These are phyloP conservation scores for Macroventuria anomochaeta DNA, from an alignment of 2,329 filamentous ascomycete species.

Conservation along the genomic window DNA sequence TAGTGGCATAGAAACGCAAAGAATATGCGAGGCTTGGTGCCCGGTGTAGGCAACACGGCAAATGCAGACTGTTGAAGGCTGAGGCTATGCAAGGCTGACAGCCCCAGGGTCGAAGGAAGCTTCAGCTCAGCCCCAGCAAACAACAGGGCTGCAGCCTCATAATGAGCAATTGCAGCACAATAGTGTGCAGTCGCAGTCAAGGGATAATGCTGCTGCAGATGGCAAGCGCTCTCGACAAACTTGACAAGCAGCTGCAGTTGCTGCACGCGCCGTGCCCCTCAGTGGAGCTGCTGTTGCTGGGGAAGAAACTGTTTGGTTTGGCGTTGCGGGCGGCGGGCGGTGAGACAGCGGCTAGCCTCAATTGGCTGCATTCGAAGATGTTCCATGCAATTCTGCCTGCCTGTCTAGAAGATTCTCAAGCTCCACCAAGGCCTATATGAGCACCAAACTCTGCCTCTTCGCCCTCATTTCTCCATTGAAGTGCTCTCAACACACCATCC, in stretches of 20 bases:
- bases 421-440: slow-evolving; percentile 45
- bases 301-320: slow-evolving; percentile 5
- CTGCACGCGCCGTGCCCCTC: slow-evolving; percentile 13
- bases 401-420: slow-evolving; percentile 49
- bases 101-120: background rate
- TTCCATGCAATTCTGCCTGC: slow-evolving; percentile 45
- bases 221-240: background rate
- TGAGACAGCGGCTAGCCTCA: slow-evolving; percentile 21
- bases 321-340: slow-evolving; percentile 25
- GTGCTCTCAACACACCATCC: slow-evolving; percentile 27
- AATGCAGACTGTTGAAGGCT: slow-evolving; percentile 8
- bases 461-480: slow-evolving; percentile 31
- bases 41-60: slow-evolving; percentile 19
- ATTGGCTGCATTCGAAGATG: slow-evolving; percentile 33
- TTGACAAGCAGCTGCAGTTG: background rate
- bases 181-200: background rate
- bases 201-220: background rate
- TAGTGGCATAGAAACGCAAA: slow-evolving; percentile 8
- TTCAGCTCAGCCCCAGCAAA: background rate
- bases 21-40: slow-evolving; percentile 2
- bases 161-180: slow-evolving; percentile 1
- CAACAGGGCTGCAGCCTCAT: slow-evolving; percentile 2
- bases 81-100: slow-evolving; percentile 22
- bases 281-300: slow-evolving; percentile 11
- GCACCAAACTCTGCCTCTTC: slow-evolving; percentile 33